Evolutionary conservation across 441 rosid genomes (phyloP), one percentile per base, ranked within the genome.

Genomic region (Breynia disticha): DNA sequence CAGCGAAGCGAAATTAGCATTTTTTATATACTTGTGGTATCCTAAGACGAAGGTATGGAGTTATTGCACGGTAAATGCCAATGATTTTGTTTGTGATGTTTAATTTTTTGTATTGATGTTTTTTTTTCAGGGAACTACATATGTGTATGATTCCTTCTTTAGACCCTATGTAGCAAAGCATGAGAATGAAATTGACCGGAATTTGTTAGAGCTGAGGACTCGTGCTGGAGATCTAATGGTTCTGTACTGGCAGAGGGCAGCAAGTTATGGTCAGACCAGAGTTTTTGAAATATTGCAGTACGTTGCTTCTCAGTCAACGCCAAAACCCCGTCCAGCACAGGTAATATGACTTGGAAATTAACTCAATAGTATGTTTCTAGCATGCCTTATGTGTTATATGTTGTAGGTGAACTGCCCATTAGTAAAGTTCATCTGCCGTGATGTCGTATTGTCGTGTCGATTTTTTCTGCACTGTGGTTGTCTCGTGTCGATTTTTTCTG

Each of bases 131-230:
- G 98, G 98, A 65, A 88, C 95, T 14, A 68, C 91, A 12, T 91
- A 87, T 54, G 87, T 91, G 24, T 91, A 91, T 46, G 91, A 88
- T 56, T 78, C 98, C 44, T 88, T 88, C 85, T 91, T 91, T 68
- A 80, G 71, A 66, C 97, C 98, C 32, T 91, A 84, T 56, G 74
- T 91, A 35, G 69, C 95, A 60, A 91, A 77, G 70, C 98, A 91
- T 60, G 98, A 88, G 74, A 79, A 69, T 52, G 98, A 91, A 56
- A 91, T 91, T 61, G 98, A 91, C 67, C 89, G 83, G 43, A 86
- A 74, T 72, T 78, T 91, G 84, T 53, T 75, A 62, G 97, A 91
- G 72, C 71, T 82, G 50, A 84, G 76, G 70, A 91, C 85, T 14
- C 82, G 81, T 55, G 98, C 94, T 57, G 89, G 94, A 54, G 94